Base-by-base conservation (phyloP, 306 rosid species). In the Echinosophora koreensis region DNA sequence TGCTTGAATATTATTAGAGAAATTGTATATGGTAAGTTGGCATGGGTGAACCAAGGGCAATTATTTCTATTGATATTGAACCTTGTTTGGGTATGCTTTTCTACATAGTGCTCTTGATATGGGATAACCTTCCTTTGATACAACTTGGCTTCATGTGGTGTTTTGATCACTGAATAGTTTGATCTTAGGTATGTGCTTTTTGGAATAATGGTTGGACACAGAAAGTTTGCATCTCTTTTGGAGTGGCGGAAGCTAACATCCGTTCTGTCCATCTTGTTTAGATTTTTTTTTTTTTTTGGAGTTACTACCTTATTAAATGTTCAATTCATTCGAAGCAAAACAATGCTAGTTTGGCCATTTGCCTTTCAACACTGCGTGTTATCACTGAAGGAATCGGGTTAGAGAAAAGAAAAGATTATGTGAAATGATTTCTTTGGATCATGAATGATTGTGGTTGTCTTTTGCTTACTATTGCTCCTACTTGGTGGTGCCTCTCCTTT, bases 321-420 rank as follows among this genome's bases (percentile, higher is more conserved):
- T 41, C 37, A 11, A 71, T 63, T 52, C 12, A 32, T 54, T 63
- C 61, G 3, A 41, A 41, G 66, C 10, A 15, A 42, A 39, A 58
- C 34, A 74, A 60, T 22, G 55, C 60, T 65, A 17, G 66, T 37
- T 35, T 37, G 15, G 67, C 15, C 2, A 10, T 49, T 9, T 76
- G 60, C 57, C 56, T 59, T 73, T 46, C 59, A 56, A 16, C 51
- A 58, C 41, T 8, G 2, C n/a, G 22, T 49, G 41, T 46, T 58
- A 8, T 35, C 27, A 13, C 51, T 41, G 47, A 64, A 27, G 81
- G 73, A 68, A 39, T n/a, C n/a, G 8, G 71, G 42, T 56, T 39
- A 69, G 72, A 54, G 5, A 52, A 66, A 38, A 50, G 65, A 52
- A 60, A 50, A 42, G 15, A 5, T 59, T 49, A 3, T 12, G 22